Percentiles rank a stretch among this genome's conserved stretches.
Evolutionary conservation across 106 monocot genomes (phyloP).

Genomic region (Dioscorea dumetorum): DNA sequence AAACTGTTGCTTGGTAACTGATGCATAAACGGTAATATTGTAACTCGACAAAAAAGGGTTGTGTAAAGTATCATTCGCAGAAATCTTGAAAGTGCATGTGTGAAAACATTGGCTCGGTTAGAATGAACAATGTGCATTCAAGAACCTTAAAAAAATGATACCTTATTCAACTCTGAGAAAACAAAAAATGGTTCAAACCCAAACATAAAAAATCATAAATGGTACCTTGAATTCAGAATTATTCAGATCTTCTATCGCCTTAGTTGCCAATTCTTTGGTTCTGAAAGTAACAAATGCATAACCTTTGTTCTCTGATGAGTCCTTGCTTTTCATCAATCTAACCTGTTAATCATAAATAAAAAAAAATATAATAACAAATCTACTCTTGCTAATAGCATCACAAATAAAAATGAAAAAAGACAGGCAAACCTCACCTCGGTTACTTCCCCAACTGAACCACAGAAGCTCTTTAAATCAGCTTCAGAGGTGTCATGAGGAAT

Average conservation of each 20-base stretch:
- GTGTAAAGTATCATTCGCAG: no score
- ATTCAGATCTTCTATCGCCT: constrained; percentile 58
- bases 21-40: no score
- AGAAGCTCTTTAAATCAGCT: constrained; percentile 56
- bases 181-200: no score
- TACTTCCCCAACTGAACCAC: constrained; percentile 63
- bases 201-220: neutral
- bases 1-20: no score
- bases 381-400: no score
- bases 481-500: constrained; percentile 55
- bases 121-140: no score
- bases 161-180: no score
- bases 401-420: no score
- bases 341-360: constrained; percentile 37
- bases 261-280: constrained; percentile 48
- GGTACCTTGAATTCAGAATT: constrained; percentile 58
- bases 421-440: constrained; percentile 37
- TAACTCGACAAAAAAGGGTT: no score
- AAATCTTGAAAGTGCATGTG: no score
- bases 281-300: constrained; percentile 74
- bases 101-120: no score
- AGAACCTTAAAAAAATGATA: no score
- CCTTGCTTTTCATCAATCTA: constrained; percentile 75
- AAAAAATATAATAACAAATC: neutral
- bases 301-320: constrained; percentile 46